These are phyloP conservation scores for Dactylonectria macrodidyma DNA, from an alignment of 2,329 filamentous ascomycete genomes.

Conservation along the genomic window DNA sequence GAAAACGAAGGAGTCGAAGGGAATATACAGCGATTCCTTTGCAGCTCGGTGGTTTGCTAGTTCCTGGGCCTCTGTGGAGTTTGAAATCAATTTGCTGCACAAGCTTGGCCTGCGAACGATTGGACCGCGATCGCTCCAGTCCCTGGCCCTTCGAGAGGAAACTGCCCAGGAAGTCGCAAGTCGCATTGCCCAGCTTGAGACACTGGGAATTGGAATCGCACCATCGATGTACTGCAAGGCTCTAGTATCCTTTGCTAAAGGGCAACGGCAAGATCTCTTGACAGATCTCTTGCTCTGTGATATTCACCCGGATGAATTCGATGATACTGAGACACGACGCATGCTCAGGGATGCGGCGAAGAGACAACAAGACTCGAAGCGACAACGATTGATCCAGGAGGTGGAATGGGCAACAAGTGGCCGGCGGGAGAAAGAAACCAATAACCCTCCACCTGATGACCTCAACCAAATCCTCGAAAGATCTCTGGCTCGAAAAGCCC, in stretches of 20 bases:
- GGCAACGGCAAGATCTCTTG: conserved; percentile 67
- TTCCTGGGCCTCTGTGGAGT: conserved; percentile 78
- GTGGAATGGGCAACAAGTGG: conserved; percentile 51
- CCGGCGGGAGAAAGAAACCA: conserved; percentile 27
- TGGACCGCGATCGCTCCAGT: conserved; percentile 82
- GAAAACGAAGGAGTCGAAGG: conserved; percentile 23
- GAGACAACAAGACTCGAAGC: conserved; percentile 54
- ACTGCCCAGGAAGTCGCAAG: conserved; percentile 68
- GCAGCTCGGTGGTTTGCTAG: conserved; percentile 87
- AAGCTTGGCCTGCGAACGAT: conserved; percentile 81
- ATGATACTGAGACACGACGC: conserved; percentile 59
- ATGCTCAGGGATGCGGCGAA: conserved; percentile 55
- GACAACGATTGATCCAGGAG: conserved; percentile 60
- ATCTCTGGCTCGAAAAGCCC: conserved; percentile 24
- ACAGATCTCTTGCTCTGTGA: conserved; percentile 63
- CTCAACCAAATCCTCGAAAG: conserved; percentile 43
- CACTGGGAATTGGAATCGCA: conserved; percentile 74
- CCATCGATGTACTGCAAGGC: conserved; percentile 76
- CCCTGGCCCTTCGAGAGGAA: conserved; percentile 78
- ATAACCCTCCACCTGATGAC: conserved; percentile 37
- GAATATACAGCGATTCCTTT: conserved; percentile 63
- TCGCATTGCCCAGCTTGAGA: conserved; percentile 73
- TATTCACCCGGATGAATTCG: conserved; percentile 70
- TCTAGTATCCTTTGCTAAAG: conserved; percentile 74
- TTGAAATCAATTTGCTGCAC: conserved; percentile 78